Base-by-base conservation (phyloP, 352 stramenopile genomes). In the Pythium brachiatum region DNA sequence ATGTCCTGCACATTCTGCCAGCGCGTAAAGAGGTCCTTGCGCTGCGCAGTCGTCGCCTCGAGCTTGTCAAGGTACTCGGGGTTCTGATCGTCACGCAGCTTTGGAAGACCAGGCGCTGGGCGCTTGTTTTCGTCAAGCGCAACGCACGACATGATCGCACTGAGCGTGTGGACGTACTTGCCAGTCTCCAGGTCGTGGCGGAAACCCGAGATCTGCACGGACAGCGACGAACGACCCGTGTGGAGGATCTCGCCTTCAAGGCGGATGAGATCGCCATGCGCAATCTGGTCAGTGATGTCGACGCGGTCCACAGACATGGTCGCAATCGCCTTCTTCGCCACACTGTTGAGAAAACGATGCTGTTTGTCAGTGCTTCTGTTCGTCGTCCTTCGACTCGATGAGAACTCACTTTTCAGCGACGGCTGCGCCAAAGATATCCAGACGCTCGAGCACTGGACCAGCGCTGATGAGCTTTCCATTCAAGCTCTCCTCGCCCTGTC, bases 231-330 rank as follows among this genome's bases (percentile, higher is more conserved):
- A 16, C 73, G 70, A n/a, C 81, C 78, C 0, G 79, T 84, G 68
- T 75, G 75, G 47, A 90, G 76, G 34, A 85, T 73, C 47, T 90
- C 75, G 25, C 78, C 81, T 66, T 88, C 81, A 0, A 90, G 69
- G 8, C 81, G 77, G 23, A 90, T 73, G 44, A 88, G 73, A 54
- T 88, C 80, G 12, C 80, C 78, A 20, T 89, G 76, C 9, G 76
- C 77, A 50, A 89, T 81, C 44, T 83, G 80, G 60, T 76, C 82
- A 47, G 75, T 79, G 51, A 87, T 81, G 51, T 87, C 78, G 18
- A 89, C 78, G n/a, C 76, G 80, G 41, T 90, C 81, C 6, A 88
- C 73, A 4, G 76, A 85, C 55, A 90, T 83, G 23, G 81, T 90
- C 31, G 81, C 81, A 43, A 86, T 83, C 20, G 66, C 67, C 61